These are phyloP conservation scores for Cinchona pubescens DNA, from an alignment of 257 asterid species.

Conservation along the genomic window DNA sequence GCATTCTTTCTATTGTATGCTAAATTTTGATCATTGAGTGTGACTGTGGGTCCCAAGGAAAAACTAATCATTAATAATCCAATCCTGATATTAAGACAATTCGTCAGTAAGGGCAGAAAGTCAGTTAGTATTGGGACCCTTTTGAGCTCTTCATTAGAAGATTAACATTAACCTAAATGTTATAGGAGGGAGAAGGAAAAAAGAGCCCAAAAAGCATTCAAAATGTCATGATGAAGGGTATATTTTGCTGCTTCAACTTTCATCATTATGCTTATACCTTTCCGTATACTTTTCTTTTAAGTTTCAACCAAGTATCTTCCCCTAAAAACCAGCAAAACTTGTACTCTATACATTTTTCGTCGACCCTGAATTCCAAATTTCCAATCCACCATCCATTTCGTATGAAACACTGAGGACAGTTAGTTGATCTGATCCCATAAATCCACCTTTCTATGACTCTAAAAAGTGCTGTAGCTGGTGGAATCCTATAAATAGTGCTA, in stretches of 20 bases:
- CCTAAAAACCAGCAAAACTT: constrained; percentile 9
- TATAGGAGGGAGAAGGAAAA: constrained; percentile 1
- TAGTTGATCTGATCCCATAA: constrained; percentile 5
- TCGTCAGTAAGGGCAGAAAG: constrained; percentile 12
- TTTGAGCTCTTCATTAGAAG: neutral
- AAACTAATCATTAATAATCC: constrained; percentile 1
- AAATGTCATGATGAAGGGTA: constrained; percentile 12
- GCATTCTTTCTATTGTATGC: neutral
- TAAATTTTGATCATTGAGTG: neutral
- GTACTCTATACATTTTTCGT: neutral
- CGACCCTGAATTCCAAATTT: constrained; percentile 32
- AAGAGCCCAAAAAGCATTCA: constrained; percentile 13
- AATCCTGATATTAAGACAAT: constrained; percentile 1
- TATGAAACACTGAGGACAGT: constrained; percentile 9
- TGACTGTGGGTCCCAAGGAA: neutral
- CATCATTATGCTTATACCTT: constrained; percentile 51
- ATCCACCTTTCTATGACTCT: neutral
- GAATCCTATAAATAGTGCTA: neutral
- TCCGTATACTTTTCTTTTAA: constrained; percentile 39
- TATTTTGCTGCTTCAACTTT: constrained; percentile 23
- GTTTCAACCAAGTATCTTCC: constrained; percentile 13
- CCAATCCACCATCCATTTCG: constrained; percentile 44
- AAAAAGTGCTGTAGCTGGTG: constrained; percentile 8
- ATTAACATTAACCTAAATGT: constrained; percentile 4
- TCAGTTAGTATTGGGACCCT: neutral